These are phyloP conservation scores for Amyloporia xantha DNA, from an alignment of 768 basidiomycete species.

Conservation along the genomic window DNA sequence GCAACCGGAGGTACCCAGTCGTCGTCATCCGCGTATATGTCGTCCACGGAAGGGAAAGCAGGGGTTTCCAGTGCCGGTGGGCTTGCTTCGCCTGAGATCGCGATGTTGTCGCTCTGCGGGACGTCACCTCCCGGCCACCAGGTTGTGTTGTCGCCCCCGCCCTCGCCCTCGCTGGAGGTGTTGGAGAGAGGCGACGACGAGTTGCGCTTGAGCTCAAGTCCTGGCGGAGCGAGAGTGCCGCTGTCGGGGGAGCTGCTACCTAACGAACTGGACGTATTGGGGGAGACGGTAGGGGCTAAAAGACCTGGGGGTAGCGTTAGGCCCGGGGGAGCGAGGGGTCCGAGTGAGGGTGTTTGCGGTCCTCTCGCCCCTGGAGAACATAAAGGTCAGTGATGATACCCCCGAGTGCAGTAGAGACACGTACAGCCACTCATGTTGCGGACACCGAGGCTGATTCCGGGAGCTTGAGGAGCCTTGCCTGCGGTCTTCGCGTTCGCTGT, in stretches of 20 bases:
- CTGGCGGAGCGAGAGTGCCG: neutral
- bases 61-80: too few relatives aligned
- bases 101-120: too few relatives aligned
- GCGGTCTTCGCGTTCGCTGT: neutral
- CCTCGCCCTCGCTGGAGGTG: neutral
- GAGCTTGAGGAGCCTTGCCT: neutral
- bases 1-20: too few relatives aligned
- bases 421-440: conserved; percentile 2
- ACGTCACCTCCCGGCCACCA: too few relatives aligned
- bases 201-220: neutral
- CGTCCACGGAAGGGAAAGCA: too few relatives aligned
- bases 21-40: too few relatives aligned
- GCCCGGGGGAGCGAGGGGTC: too few relatives aligned
- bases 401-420: neutral
- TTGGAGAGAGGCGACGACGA: neutral
- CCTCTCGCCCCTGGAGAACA: neutral
- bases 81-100: too few relatives aligned
- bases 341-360: too few relatives aligned
- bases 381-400: neutral
- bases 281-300: neutral
- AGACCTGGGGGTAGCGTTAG: neutral
- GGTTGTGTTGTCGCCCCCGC: too few relatives aligned
- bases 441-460: neutral
- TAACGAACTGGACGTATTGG: neutral
- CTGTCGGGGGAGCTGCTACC: neutral